These are phyloP conservation scores for Hansenula sp. DNA, from an alignment of 1,139 yeast genomes.

Conservation along the genomic window DNA sequence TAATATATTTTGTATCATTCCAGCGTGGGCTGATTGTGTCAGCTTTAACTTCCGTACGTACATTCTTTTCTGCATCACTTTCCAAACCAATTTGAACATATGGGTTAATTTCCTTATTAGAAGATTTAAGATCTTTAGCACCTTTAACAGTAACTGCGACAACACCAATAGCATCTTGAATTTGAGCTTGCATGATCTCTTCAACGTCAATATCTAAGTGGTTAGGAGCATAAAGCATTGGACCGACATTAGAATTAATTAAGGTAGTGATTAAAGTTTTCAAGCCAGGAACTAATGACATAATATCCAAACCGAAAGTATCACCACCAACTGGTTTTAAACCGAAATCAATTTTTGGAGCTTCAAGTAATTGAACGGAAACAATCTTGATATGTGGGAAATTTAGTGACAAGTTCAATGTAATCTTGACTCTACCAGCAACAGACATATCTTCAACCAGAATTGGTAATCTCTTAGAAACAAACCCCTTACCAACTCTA, in stretches of 20 bases:
- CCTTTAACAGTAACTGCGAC: constrained; percentile 59
- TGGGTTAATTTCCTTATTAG: constrained; percentile 50
- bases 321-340: constrained; percentile 90
- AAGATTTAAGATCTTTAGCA: constrained; percentile 44
- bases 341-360: constrained; percentile 73
- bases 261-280: constrained; percentile 67
- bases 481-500: constrained; percentile 73
- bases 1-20: constrained; percentile 59
- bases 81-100: constrained; percentile 49
- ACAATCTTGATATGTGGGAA: constrained; percentile 76
- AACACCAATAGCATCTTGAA: constrained; percentile 66
- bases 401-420: constrained; percentile 53
- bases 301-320: constrained; percentile 74
- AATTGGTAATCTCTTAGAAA: constrained; percentile 70
- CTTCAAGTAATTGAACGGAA: constrained; percentile 68
- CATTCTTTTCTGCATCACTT: constrained; percentile 38
- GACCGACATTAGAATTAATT: constrained; percentile 67
- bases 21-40: constrained; percentile 54
- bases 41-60: constrained; percentile 56
- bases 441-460: constrained; percentile 77
- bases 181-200: constrained; percentile 58
- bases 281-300: constrained; percentile 80
- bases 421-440: constrained; percentile 67
- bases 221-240: constrained; percentile 80
- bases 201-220: constrained; percentile 71